Percentiles rank a stretch among this genome's conserved stretches.
phyloP scores from a whole-genome alignment of 371 early-diverging fungal species.

The Mortierella sp. region DNA sequence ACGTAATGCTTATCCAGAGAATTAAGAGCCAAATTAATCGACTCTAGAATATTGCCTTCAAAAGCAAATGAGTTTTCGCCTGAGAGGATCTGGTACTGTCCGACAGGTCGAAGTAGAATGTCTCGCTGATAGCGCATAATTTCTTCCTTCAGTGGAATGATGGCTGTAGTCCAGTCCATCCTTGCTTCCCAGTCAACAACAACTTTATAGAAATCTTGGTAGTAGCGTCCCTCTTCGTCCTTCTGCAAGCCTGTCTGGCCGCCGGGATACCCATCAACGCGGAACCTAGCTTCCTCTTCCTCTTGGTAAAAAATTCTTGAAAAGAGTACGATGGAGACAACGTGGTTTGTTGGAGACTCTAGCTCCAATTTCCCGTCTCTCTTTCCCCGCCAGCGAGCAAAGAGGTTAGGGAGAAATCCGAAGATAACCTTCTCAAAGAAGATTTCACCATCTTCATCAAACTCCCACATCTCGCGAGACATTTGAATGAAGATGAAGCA shows the following conservation, averaged over 20 bases:
- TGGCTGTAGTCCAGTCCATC: slow-evolving; percentile 85
- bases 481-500: slow-evolving; percentile 95
- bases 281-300: slow-evolving; percentile 64
- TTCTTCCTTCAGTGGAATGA: slow-evolving; percentile 85
- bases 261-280: slow-evolving; percentile 61
- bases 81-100: slow-evolving; percentile 63
- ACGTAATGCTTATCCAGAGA: slow-evolving; percentile 94
- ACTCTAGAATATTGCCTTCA: slow-evolving; percentile 95
- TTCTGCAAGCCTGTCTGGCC: slow-evolving; percentile 51
- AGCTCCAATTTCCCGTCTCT: slow-evolving; percentile 47
- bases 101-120: slow-evolving; percentile 75
- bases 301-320: slow-evolving; percentile 85
- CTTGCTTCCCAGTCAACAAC: slow-evolving; percentile 93
- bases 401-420: slow-evolving; percentile 91
- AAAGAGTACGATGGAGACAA: slow-evolving; percentile 95
- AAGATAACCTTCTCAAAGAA: slow-evolving; percentile 92
- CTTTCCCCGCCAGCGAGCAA: slow-evolving; percentile 84
- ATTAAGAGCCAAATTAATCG: slow-evolving; percentile 95
- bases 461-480: slow-evolving; percentile 97
- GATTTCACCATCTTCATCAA: slow-evolving; percentile 95
- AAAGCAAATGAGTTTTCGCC: slow-evolving; percentile 81
- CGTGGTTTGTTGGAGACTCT: slow-evolving; percentile 88
- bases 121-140: slow-evolving; percentile 84
- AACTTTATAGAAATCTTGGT: slow-evolving; percentile 96
- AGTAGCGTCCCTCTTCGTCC: slow-evolving; percentile 70